Conservation (phyloP, 345 rosid genomes). For the Sonneratia alba region DNA sequence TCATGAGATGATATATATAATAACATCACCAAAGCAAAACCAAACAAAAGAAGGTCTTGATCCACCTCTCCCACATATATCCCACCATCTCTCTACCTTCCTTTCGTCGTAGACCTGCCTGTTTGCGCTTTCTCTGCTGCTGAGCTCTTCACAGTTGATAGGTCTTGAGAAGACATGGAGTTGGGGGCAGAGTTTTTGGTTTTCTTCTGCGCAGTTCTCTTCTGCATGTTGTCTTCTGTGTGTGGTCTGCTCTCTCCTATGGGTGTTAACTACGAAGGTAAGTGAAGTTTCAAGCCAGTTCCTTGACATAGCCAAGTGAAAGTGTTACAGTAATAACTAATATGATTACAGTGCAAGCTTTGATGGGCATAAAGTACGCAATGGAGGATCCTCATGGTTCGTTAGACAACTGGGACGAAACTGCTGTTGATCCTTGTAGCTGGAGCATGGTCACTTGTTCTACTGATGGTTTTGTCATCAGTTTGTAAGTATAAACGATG, state of each 20-base stretch:
- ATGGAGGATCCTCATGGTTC: slow-evolving; percentile 66
- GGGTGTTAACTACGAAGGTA: slow-evolving; percentile 93
- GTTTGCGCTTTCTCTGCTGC: neutral
- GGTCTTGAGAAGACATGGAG: slow-evolving; percentile 23
- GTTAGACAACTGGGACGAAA: slow-evolving; percentile 72
- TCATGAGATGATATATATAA: neutral
- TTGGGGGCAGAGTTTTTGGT: slow-evolving; percentile 17
- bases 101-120: neutral
- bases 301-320: neutral
- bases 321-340: neutral
- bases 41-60: neutral
- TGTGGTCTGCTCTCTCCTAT: slow-evolving; percentile 58
- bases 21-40: neutral
- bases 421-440: slow-evolving; percentile 89
- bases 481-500: slow-evolving; percentile 46
- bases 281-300: neutral
- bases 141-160: neutral
- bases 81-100: slow-evolving; percentile 12
- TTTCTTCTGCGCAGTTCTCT: slow-evolving; percentile 17
- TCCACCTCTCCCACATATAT: neutral
- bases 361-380: slow-evolving; percentile 49
- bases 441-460: slow-evolving; percentile 79
- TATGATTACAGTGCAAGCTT: slow-evolving; percentile 46
- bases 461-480: slow-evolving; percentile 51
- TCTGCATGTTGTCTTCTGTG: slow-evolving; percentile 33